Conservation (phyloP, 2,329 filamentous ascomycete species). For the Scopulariopsis brevicaulis region DNA sequence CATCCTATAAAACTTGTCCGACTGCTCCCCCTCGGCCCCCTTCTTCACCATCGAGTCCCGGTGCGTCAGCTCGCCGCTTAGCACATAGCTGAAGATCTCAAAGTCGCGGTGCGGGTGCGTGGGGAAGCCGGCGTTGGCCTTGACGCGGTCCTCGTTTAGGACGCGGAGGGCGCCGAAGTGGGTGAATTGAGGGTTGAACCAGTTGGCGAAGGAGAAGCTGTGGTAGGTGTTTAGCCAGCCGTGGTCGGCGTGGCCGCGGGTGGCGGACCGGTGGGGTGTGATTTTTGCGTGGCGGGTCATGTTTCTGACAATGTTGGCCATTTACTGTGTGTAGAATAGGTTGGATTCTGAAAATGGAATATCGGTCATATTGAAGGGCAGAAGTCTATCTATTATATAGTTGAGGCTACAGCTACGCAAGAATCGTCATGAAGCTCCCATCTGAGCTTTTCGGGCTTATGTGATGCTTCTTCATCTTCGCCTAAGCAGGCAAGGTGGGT, state of each 20-base stretch:
- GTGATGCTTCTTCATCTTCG: not conserved
- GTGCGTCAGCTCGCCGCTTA: conserved; percentile 79
- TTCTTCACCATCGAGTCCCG: conserved; percentile 75
- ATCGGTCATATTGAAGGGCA: not conserved
- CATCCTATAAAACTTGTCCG: conserved; percentile 59
- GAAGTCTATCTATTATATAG: not conserved
- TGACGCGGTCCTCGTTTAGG: conserved; percentile 80
- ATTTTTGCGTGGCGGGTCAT: conserved; percentile 66
- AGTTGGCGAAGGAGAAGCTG: conserved; percentile 71
- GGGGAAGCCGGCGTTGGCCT: conserved; percentile 64
- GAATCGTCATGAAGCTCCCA: not conserved
- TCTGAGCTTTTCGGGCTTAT: not conserved
- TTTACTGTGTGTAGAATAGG: not conserved
- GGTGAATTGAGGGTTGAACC: conserved; percentile 54
- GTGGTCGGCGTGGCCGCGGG: conserved; percentile 68
- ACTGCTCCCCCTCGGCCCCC: conserved; percentile 44
- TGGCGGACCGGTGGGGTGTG: conserved; percentile 58
- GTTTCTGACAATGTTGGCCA: conserved; percentile 4
- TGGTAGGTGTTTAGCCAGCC: conserved; percentile 85
- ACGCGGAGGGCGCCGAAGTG: conserved; percentile 70
- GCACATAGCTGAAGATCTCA: conserved; percentile 81
- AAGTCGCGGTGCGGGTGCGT: conserved; percentile 79
- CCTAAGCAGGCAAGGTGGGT: not conserved
- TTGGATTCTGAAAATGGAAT: not conserved
- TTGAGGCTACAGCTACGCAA: not conserved